Conservation (phyloP, 192 early-diverging fungal genomes). For the Coemansia sp. region DNA sequence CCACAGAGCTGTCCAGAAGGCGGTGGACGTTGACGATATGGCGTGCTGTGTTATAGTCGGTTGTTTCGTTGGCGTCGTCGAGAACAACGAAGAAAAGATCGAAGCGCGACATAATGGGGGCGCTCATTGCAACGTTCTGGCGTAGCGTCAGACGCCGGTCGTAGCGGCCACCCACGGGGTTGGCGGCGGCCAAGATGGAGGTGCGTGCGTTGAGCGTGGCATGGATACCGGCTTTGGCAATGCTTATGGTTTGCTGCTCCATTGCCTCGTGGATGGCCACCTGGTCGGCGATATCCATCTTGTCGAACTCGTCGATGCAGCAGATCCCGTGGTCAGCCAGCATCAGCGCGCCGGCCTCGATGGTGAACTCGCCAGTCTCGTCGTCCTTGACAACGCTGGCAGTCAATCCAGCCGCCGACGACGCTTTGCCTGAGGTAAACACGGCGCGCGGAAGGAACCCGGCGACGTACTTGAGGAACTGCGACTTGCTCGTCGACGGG, state of each 20-base stretch:
- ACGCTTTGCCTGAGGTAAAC: conserved; percentile 95
- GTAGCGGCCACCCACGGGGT: conserved; percentile 93
- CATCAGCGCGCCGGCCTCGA: conserved; percentile 97
- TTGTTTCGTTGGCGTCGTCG: conserved; percentile 87
- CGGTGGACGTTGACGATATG: conserved; percentile 91
- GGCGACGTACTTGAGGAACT: conserved; percentile 80
- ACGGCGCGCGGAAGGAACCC: conserved; percentile 89
- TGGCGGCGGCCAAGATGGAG: conserved; percentile 94
- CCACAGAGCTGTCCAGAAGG: conserved; percentile 62
- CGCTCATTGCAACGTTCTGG: conserved; percentile 95
- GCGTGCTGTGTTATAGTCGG: conserved; percentile 86
- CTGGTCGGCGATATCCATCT: conserved; percentile 95
- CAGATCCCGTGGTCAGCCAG: conserved; percentile 98
- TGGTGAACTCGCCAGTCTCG: conserved; percentile 96
- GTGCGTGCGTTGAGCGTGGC: conserved; percentile 93
- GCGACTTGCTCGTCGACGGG: conserved; percentile 91
- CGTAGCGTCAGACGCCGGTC: conserved; percentile 91
- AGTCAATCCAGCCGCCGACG: conserved; percentile 93
- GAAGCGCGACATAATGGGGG: conserved; percentile 98
- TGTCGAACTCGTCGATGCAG: conserved; percentile 98
- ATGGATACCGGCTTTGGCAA: conserved; percentile 96
- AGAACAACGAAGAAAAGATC: conserved; percentile 97
- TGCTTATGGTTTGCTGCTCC: conserved; percentile 98
- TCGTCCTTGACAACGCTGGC: conserved; percentile 94
- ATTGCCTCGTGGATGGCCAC: conserved; percentile 99